A percentile compares a stretch with the other conserved stretches of the same genome.
Conservation (phyloP, 257 asterid genomes). For the Asclepias syriaca region DNA sequence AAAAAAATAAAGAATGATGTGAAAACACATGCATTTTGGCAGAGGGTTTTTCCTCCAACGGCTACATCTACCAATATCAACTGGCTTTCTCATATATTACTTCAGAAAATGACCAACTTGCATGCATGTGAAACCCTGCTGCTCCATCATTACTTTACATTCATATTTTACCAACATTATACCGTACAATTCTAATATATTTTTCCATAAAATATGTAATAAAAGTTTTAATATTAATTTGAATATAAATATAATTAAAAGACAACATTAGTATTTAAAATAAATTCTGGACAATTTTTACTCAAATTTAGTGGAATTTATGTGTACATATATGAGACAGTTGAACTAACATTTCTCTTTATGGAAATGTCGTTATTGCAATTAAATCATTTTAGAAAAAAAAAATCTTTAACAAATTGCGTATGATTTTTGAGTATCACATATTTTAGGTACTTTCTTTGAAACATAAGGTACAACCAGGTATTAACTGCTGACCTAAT, state of each 20-base stretch:
- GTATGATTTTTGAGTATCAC: not conserved
- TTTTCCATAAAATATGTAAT: too few relatives aligned
- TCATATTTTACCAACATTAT: not conserved
- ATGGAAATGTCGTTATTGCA: not conserved
- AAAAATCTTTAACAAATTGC: not conserved
- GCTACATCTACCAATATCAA: not conserved
- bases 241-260: too few relatives aligned
- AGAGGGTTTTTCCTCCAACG: conserved; percentile 6
- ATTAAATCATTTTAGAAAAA: not conserved
- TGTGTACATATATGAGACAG: too few relatives aligned
- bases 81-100: not conserved
- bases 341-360: not conserved
- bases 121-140: not conserved
- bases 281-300: too few relatives aligned
- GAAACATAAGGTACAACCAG: conserved; percentile 2
- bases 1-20: conserved; percentile 9
- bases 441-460: not conserved
- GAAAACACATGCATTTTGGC: conserved; percentile 11
- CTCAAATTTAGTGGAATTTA: too few relatives aligned
- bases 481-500: not conserved
- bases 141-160: not conserved
- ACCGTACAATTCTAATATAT: not conserved
- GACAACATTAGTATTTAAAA: too few relatives aligned
- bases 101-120: not conserved
- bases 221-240: too few relatives aligned